These are phyloP conservation scores for Dendrostoma leiphaemia DNA, from an alignment of 2,329 filamentous ascomycete genomes.

Conservation along the genomic window DNA sequence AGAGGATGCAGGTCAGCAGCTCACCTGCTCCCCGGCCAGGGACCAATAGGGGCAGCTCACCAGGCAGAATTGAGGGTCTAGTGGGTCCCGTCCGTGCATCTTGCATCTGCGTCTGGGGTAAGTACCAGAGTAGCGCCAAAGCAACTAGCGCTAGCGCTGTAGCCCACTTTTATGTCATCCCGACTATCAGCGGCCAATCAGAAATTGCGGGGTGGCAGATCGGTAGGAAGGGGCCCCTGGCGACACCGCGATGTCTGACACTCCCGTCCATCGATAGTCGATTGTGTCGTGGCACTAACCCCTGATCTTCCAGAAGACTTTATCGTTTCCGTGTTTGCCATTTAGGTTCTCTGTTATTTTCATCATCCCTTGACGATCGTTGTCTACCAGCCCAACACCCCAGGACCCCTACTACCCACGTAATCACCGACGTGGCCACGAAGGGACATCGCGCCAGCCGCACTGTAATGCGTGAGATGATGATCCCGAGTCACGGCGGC, in stretches of 20 bases:
- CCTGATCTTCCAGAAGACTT: neutral
- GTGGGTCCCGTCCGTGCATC: neutral
- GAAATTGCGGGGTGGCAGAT: constrained; percentile 14
- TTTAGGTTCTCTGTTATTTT: neutral
- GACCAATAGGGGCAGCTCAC: neutral
- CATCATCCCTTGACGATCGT: neutral
- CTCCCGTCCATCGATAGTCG: neutral
- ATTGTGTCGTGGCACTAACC: neutral
- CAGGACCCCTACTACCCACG: neutral
- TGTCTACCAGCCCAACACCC: neutral
- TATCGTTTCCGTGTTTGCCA: neutral
- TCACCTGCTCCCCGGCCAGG: neutral
- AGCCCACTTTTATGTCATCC: neutral
- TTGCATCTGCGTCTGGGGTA: too few species aligned
- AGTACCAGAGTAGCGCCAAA: constrained; percentile 7
- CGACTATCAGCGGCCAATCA: constrained; percentile 6
- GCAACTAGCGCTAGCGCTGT: neutral
- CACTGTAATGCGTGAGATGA: neutral
- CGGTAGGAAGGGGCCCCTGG: constrained; percentile 8
- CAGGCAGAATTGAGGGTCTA: neutral
- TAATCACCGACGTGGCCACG: neutral
- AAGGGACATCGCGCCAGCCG: neutral
- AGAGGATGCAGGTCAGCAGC: neutral
- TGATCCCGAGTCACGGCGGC: neutral
- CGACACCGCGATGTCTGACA: too few species aligned